Base-by-base conservation (phyloP, 805 yeast genomes). In the Saturnispora zaruensis region DNA sequence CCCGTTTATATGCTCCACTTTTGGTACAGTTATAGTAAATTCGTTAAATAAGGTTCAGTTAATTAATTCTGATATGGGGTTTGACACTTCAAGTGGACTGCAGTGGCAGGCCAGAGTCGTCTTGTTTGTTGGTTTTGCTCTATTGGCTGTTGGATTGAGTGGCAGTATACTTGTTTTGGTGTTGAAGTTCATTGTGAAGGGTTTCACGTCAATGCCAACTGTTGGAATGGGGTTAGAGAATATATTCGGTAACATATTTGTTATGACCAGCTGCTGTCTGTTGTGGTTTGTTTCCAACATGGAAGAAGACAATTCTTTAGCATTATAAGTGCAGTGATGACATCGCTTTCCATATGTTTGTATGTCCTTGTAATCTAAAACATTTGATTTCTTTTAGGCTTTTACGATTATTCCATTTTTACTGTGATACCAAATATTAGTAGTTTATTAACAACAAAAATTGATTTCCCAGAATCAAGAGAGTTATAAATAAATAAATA, bases 71-170 rank as follows among this genome's bases (percentile, higher is more conserved):
- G 49, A 52, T 28, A 63, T 59, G n/a, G 59, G 62, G 5, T 55
- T 51, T 63, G 69, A 56, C 67, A 37, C 68, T 67, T 41, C 51
- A 21, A 53, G 66, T 44, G 64, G 68, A 41, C 62, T 86, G 48
- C 87, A 90, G 37, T 90, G 97, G 96, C 95, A 90, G 55, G 97
- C 97, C 14, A 77, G 96, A 59, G 81, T 90, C 34, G 82, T 95
- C 14, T 73, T 93, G 49, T 93, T 93, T 64, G 71, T 88, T 58
- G 99, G 99, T 7, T 93, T 93, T 66, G 85, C 96, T 4, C 72
- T 91, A 44, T 73, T 93, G 50, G 96, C 98, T 1, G 93, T 96
- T 49, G 98, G 99, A 0, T 70, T 93, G 53, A 88, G 96, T 18
- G 98, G 98, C 1, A 82, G 93, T 2, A 78, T 93, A 57, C 87